A percentile compares a stretch with the other conserved stretches of the same genome.
Conservation (phyloP, 169 alveolate genomes). For the Toxoplasma gondii region DNA sequence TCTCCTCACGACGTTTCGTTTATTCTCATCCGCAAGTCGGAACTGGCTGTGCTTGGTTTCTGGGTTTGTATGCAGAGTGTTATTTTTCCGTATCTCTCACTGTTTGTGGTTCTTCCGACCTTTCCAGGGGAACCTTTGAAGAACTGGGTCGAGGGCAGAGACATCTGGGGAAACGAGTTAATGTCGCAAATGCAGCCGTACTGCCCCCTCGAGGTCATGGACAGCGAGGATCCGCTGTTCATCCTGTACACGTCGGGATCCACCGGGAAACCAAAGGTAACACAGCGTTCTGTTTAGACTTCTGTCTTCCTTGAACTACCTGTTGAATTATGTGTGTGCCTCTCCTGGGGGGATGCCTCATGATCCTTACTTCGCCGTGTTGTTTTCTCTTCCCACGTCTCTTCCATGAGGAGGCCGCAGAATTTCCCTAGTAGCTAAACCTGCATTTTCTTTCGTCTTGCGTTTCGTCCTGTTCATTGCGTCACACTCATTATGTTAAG, state of each 20-base stretch:
- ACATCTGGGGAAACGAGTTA: slow-evolving; percentile 84
- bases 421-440: too few relatives aligned
- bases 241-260: slow-evolving; percentile 96
- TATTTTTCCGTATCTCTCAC: neutral
- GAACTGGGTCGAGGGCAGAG: slow-evolving; percentile 69
- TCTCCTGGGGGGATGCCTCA: neutral
- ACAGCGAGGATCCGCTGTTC: slow-evolving; percentile 94
- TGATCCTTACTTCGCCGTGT: too few relatives aligned
- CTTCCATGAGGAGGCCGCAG: too few relatives aligned
- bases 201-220: slow-evolving; percentile 93
- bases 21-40: too few relatives aligned
- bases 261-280: slow-evolving; percentile 95
- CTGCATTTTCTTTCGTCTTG: too few relatives aligned
- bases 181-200: slow-evolving; percentile 88
- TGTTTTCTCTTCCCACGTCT: too few relatives aligned
- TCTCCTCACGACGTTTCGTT: too few relatives aligned
- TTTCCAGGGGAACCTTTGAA: slow-evolving; percentile 44
- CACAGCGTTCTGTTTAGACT: neutral
- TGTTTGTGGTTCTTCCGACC: neutral
- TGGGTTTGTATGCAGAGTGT: too few relatives aligned
- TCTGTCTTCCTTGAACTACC: too few relatives aligned
- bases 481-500: too few relatives aligned
- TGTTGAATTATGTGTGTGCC: neutral
- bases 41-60: too few relatives aligned
- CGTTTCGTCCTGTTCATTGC: too few relatives aligned